A percentile compares a stretch with the other conserved stretches of the same genome.
Conservation (phyloP, 345 rosid genomes). For the Citrus glauca region DNA sequence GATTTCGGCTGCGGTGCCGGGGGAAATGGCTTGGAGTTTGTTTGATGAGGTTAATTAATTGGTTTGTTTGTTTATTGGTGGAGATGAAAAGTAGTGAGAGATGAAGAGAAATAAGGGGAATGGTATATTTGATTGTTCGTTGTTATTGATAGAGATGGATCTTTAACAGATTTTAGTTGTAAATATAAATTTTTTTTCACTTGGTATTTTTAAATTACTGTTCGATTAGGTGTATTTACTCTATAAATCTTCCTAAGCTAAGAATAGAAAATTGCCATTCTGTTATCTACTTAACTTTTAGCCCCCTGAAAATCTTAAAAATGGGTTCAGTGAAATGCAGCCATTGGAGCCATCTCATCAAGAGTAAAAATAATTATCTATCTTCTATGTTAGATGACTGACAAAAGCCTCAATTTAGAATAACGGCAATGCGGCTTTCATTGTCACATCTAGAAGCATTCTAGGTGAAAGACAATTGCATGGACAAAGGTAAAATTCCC, state of each 20-base stretch:
- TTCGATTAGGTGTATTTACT: background rate
- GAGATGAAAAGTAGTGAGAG: background rate
- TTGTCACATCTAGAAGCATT: too few relatives aligned
- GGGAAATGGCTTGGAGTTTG: slow-evolving; percentile 36
- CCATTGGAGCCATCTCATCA: background rate
- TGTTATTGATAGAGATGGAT: slow-evolving; percentile 18
- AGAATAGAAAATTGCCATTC: background rate
- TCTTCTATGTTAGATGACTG: background rate
- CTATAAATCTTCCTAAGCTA: background rate
- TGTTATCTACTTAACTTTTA: background rate
- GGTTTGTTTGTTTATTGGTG: background rate
- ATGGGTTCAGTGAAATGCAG: background rate
- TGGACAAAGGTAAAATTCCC: too few relatives aligned
- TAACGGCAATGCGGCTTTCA: too few relatives aligned
- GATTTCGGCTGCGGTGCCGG: slow-evolving; percentile 58
- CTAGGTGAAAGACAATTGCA: too few relatives aligned
- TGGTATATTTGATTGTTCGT: slow-evolving; percentile 26
- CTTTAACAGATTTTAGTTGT: slow-evolving; percentile 31
- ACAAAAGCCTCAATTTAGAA: background rate
- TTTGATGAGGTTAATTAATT: background rate
- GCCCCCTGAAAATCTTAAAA: background rate
- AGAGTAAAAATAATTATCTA: background rate
- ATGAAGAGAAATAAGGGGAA: slow-evolving; percentile 17
- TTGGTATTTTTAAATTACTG: background rate
- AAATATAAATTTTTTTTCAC: background rate